Evolutionary conservation across 1,284 basidiomycete species (phyloP).

Genomic region (Tremellales sp.): DNA sequence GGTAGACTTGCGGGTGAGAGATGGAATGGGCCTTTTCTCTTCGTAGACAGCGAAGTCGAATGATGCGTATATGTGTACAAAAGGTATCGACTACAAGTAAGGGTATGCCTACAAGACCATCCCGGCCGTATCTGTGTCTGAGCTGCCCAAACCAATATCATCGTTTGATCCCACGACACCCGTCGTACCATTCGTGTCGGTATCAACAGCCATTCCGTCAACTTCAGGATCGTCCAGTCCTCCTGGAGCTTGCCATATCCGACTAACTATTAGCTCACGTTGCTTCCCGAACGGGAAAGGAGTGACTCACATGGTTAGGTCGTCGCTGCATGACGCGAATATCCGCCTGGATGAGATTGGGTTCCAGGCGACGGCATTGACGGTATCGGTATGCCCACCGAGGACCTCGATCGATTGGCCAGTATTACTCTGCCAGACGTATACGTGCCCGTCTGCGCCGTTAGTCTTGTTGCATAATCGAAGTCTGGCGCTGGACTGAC

Average conservation of each 20-base stretch:
- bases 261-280: slow-evolving; percentile 8
- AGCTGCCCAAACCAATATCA: slow-evolving; percentile 22
- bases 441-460: slow-evolving; percentile 72
- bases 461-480: not conserved
- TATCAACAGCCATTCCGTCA: not conserved
- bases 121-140: slow-evolving; percentile 11
- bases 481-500: slow-evolving; percentile 51
- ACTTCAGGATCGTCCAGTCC: slow-evolving; percentile 1
- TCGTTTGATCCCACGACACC: slow-evolving; percentile 6
- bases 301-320: slow-evolving; percentile 59
- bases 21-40: too few species aligned
- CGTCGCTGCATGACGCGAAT: slow-evolving; percentile 92
- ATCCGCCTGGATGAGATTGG: slow-evolving; percentile 70
- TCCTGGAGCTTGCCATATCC: slow-evolving; percentile 30
- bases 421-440: slow-evolving; percentile 90
- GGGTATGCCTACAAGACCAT: slow-evolving; percentile 5
- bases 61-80: slow-evolving; percentile 31
- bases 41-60: too few species aligned
- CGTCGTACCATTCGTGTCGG: not conserved
- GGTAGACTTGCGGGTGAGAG: too few species aligned
- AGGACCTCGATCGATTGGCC: slow-evolving; percentile 77
- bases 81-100: slow-evolving; percentile 2
- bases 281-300: not conserved
- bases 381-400: slow-evolving; percentile 77
- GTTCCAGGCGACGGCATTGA: slow-evolving; percentile 97